phyloP scores from a whole-genome alignment of 176 grass and related monocot species.

The Stipa capillata region DNA sequence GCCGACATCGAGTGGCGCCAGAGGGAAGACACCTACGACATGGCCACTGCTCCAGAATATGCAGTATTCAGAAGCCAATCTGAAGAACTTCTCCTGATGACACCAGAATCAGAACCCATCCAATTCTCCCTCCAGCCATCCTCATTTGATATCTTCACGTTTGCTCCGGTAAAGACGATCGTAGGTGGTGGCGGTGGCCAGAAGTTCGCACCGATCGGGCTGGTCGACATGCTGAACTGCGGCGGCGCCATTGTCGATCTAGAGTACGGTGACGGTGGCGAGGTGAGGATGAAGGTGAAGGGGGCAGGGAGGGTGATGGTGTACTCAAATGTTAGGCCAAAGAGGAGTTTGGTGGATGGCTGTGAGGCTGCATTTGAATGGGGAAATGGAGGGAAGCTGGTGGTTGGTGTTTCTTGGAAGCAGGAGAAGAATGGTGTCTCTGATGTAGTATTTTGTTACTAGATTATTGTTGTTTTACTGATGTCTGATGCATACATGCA shows the following conservation, averaged over 20 bases:
- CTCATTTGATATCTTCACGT: slow-evolving; percentile 45
- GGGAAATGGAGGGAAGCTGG: slow-evolving; percentile 29
- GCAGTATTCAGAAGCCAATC: slow-evolving; percentile 34
- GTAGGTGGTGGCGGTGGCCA: not conserved
- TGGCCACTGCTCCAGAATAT: slow-evolving; percentile 10
- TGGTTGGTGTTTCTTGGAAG: slow-evolving; percentile 56
- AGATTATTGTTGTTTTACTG: not conserved
- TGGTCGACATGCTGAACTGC: slow-evolving; percentile 48
- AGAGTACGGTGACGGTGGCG: not conserved
- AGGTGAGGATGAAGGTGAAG: slow-evolving; percentile 39
- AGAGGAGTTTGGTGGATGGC: slow-evolving; percentile 29
- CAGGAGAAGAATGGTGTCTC: slow-evolving; percentile 2
- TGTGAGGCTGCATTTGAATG: slow-evolving; percentile 27
- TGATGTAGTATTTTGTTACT: not conserved
- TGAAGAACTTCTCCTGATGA: slow-evolving; percentile 27
- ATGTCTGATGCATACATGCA: too few species aligned
- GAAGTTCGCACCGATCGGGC: slow-evolving; percentile 38
- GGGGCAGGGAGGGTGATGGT: slow-evolving; percentile 36
- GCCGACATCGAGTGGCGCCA: slow-evolving; percentile 66
- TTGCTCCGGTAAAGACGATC: slow-evolving; percentile 18
- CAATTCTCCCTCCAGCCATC: slow-evolving; percentile 48
- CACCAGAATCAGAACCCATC: slow-evolving; percentile 14
- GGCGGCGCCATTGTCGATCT: slow-evolving; percentile 40
- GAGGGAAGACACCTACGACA: slow-evolving; percentile 10
- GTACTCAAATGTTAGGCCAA: slow-evolving; percentile 32